These are phyloP conservation scores for Penicillium coprophilum DNA, from an alignment of 495 filamentous ascomycete genomes.

Conservation along the genomic window DNA sequence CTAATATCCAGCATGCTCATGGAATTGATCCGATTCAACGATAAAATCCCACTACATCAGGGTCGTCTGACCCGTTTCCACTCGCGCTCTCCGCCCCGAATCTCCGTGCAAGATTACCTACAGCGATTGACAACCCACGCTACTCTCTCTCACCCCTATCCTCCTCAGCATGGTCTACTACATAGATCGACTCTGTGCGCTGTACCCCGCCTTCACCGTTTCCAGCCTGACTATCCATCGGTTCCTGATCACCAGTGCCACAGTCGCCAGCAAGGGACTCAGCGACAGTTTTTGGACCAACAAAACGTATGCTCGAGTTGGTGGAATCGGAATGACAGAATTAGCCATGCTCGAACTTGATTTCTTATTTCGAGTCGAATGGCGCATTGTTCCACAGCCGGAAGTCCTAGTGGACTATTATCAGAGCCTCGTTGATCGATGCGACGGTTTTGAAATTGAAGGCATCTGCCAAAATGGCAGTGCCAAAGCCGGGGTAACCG, in stretches of 20 bases:
- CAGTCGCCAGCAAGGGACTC: slow-evolving; percentile 91
- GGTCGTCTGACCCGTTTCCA: slow-evolving; percentile 91
- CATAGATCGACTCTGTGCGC: slow-evolving; percentile 89
- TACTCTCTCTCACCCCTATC: slow-evolving; percentile 85
- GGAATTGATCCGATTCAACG: slow-evolving; percentile 90
- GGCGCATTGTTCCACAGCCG: slow-evolving; percentile 94
- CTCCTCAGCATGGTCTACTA: slow-evolving; percentile 99
- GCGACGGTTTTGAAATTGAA: slow-evolving; percentile 58
- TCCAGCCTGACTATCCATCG: slow-evolving; percentile 94
- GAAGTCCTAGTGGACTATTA: slow-evolving; percentile 94
- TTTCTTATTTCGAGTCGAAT: slow-evolving; percentile 86
- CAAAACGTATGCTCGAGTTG: slow-evolving; percentile 88
- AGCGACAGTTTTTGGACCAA: slow-evolving; percentile 99
- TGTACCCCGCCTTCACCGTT: slow-evolving; percentile 92
- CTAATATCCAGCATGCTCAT: slow-evolving; percentile 93
- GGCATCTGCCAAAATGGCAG: slow-evolving; percentile 20
- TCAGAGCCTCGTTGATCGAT: slow-evolving; percentile 73
- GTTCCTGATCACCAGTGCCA: slow-evolving; percentile 92
- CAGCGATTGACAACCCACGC: slow-evolving; percentile 91
- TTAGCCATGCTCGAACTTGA: slow-evolving; percentile 92
- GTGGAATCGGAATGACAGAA: slow-evolving; percentile 84
- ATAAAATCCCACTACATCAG: slow-evolving; percentile 78
- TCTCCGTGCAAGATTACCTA: slow-evolving; percentile 90
- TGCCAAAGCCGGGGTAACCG: slow-evolving; percentile 8
- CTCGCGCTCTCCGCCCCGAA: slow-evolving; percentile 89